Conservation (phyloP, 1,284 basidiomycete species). For the Pholiota adiposa region DNA sequence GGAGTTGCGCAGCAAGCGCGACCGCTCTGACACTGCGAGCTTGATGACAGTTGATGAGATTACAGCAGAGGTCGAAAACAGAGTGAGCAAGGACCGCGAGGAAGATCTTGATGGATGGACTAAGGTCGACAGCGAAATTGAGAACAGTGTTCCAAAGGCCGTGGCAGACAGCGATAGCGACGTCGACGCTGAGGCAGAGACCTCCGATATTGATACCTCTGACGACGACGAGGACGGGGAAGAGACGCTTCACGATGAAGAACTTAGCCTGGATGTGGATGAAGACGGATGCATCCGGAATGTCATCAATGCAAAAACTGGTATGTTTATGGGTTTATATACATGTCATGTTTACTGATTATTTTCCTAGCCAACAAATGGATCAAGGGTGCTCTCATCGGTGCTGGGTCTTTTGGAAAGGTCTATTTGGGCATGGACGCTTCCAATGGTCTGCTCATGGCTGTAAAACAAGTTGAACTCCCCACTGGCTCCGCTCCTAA, state of each 20-base stretch:
- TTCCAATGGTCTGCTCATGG: constrained; percentile 93
- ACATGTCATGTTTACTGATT: constrained; percentile 17
- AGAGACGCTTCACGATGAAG: constrained; percentile 43
- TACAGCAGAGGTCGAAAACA: constrained; percentile 93
- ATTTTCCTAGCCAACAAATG: constrained; percentile 79
- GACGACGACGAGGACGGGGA: constrained; percentile 54
- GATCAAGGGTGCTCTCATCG: constrained; percentile 99
- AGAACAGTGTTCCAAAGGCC: constrained; percentile 45
- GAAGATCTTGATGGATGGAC: constrained; percentile 73
- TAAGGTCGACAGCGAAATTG: constrained; percentile 49
- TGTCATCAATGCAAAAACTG: constrained; percentile 65
- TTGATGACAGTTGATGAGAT: constrained; percentile 97
- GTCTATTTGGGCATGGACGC: constrained; percentile 99
- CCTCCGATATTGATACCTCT: constrained; percentile 15
- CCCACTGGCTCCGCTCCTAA: constrained; percentile 87
- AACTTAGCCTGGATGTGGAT: constrained; percentile 44
- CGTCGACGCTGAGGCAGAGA: constrained; percentile 50
- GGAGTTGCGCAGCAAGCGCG: constrained; percentile 78
- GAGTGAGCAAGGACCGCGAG: constrained; percentile 53
- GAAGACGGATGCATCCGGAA: constrained; percentile 42
- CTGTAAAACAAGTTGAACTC: constrained; percentile 98
- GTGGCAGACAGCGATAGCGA: constrained; percentile 52
- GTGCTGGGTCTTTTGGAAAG: constrained; percentile 94
- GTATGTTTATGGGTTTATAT: constrained; percentile 37
- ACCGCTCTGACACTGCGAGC: constrained; percentile 88